Base-by-base conservation (phyloP, 2,329 filamentous ascomycete genomes). In the Alternaria rosae region DNA sequence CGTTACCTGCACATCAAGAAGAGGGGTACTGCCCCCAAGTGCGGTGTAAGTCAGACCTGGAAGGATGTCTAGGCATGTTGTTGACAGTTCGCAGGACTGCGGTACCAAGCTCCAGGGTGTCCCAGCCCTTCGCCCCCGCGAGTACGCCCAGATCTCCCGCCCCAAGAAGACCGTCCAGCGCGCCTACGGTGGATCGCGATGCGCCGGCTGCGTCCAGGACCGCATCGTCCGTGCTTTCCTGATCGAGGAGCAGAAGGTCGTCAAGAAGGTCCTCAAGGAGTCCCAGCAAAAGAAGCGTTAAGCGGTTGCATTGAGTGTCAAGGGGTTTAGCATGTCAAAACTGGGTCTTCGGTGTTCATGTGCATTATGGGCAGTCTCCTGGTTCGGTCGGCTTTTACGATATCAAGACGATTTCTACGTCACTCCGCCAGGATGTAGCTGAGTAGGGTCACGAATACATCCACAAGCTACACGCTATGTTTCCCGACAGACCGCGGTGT, bases 261-360 rank as follows among this genome's bases (percentile, higher is more conserved):
- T 99, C 85, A 99, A 99, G 93, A 99, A 99, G 92, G 95, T 99
- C 79, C 89, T 98, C 83, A 97, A 97, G 92, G 94, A 98, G 89
- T 89, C 88, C 70, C 92, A 97, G 87, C 91, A 92, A 87, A 91
- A 92, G 83, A 88, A 86, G 79, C 79, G 77, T 68, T 82, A 80
- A 77, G 72, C 60, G 70, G 62, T 61, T 67, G 61, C 61, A 69
- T 69, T 57, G 65, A 66, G 66, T 68, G 59, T 38, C 35, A 64
- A 68, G 69, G 69, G 70, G 67, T 75, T 66, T 66, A 71, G 71
- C 70, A 73, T 73, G 70, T 73, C 71, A 78, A 76, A 76, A 76
- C 69, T 74, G 73, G 73, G 75, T 75, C 75, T 76, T 76, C 70
- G 76, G 77, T 79, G 77, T 79, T 79, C 71, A 76, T 76, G 76